Base-by-base conservation (phyloP, 2,329 filamentous ascomycete genomes). In the Xylaria digitata region DNA sequence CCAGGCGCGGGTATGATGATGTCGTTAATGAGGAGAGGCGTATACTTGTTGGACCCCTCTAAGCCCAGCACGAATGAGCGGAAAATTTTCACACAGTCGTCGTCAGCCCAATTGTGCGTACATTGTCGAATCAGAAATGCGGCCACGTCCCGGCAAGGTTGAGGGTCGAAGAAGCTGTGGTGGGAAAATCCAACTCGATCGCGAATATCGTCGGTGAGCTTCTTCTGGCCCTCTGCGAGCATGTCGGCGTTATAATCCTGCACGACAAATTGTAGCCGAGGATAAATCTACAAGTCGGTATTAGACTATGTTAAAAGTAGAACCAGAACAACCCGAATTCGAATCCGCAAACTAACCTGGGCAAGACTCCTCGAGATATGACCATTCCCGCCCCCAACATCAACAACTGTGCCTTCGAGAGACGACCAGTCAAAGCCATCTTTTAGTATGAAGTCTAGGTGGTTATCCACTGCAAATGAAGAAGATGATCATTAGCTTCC, bases 151-250 rank as follows among this genome's bases (percentile, higher is more conserved):
- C 7, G 34, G 0, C 57, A 7, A 5, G 70, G 72, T 63, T 77
- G 73, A 0, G 72, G 68, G 9, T 70, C 52, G 63, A 75, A 77
- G 68, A 77, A 77, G 45, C 63, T 64, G 49, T 73, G 67, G 59
- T 74, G 53, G 32, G 34, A 40, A 34, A 71, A 75, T 1, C 53
- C 21, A 19, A 74, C 52, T 30, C 73, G 70, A 2, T 63, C 67
- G 21, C 40, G 43, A 13, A 71, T 48, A 1, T 67, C 55, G 21
- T 59, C 26, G 13, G 64, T 56, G 4, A 74, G 59, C 11, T 66
- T 56, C 1, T 37, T 34, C 23, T 66, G 46, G 19, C 72, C 70
- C 50, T 74, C 45, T 6, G 48, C 64, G 5, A 74, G 67, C 71
- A 73, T 74, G 26, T 70, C 32, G 17, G 15, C 30, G 7, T 43